Base-by-base conservation (phyloP, 352 stramenopile genomes). In the Chrysophaeum taylorii region DNA sequence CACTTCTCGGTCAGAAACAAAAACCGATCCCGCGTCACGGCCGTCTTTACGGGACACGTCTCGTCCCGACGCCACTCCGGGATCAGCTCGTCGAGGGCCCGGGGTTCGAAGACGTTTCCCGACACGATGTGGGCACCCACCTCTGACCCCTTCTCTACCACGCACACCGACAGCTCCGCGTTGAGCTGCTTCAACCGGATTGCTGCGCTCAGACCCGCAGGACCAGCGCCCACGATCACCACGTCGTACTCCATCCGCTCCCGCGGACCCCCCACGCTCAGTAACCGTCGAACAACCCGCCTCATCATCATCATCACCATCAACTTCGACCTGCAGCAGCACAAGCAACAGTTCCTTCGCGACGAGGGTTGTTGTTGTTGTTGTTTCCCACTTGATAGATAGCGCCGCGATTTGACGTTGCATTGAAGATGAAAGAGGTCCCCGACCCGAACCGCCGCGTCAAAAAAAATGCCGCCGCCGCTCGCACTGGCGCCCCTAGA, bases 181-280 rank as follows among this genome's bases (percentile, higher is more conserved):
- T 88, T 87, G 16, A 98, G 83, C 82, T 99, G 94, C 83, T 98
- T 99, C 66, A 99, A 79, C 39, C 92, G 90, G 76, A 99, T 99
- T 18, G 94, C 89, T 31, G 96, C 91, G 23, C 92, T 83, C 23
- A 99, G 87, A 77, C 92, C 95, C 45, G 93, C 91, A 38, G 85
- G 82, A 29, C 85, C 84, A 29, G 81, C 89, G 18, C 89, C 85
- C 42, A 98, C 94, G 78, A 98, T 92, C 50, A 98, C 79, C 33
- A 99, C 94, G 85, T 99, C 96, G 85, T 98, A 99, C 74, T 96
- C 91, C 93, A 98, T 97, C 64, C 73, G 83, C 74, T 98, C 91
- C 50, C 92, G 87, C 66, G n/a, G n/a, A n/a, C n/a, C n/a, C n/a
- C n/a, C n/a, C n/a, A n/a, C n/a, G n/a, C n/a, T n/a, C n/a, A n/a